Base-by-base conservation (phyloP, 148 eudicot genomes). In the Amaranthus cruentus region DNA sequence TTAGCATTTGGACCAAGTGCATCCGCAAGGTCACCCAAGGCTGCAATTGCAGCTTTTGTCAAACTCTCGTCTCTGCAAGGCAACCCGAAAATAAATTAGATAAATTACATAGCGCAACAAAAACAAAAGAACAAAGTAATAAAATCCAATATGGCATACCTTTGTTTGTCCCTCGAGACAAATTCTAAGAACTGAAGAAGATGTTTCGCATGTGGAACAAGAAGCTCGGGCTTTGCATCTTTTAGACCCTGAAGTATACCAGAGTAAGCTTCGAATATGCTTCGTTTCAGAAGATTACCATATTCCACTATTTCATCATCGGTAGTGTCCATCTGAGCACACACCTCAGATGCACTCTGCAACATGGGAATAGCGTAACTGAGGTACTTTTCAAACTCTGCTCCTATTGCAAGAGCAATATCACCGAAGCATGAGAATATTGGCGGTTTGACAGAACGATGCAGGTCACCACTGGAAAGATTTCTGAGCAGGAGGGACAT, bases 231-330 rank as follows among this genome's bases (percentile, higher is more conserved):
- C 78, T 86, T 90, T 11, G 90, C 80, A 59, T 82, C 84, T 81
- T 90, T 90, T 59, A 90, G 86, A 53, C 91, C 96, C 72, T 90
- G 96, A 46, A 90, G 73, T 60, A 90, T 85, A 38, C 96, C 96
- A n/a, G 96, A 90, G 78, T 90, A 88, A 44, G 96, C 96, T 77
- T 90, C 96, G 68, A 90, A 86, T 65, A 88, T 90, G 63, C 96
- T 83, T 50, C 86, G 82, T 53, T 81, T 82, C 5, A 90, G 85
- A 55, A 78, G 90, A 68, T 90, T 90, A 9, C 84, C 86, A 73
- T 88, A 90, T 11, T 88, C 91, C 67, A 86, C 66, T 74, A 86
- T 83, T 71, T 90, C 96, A 61, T 90, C 95, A 74, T 90, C 91
- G 65, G 15, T 74, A 2, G 71, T 74, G 64, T 83, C 84, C 84